Conservation (phyloP, 2,329 filamentous ascomycete species). For the Fusarium metavorans region DNA sequence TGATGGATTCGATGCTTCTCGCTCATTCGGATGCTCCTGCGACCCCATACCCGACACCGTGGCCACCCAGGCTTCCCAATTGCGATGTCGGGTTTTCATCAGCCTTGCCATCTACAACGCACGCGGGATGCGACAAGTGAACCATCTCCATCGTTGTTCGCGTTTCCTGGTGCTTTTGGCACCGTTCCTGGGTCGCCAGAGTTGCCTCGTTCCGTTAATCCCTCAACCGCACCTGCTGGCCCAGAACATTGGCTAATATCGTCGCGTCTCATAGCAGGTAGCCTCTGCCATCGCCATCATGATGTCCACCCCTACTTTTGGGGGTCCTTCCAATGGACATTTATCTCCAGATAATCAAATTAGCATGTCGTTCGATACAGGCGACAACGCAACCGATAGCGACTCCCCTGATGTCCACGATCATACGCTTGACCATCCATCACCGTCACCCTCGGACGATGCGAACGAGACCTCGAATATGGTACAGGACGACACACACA, state of each 20-base stretch:
- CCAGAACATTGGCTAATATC: slow-evolving; percentile 49
- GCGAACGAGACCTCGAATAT: slow-evolving; percentile 57
- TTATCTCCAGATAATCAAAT: slow-evolving; percentile 65
- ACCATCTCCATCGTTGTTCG: slow-evolving; percentile 48
- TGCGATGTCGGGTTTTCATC: slow-evolving; percentile 55
- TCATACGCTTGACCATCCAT: slow-evolving; percentile 62
- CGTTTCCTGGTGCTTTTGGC: slow-evolving; percentile 29
- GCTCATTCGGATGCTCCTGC: slow-evolving; percentile 49
- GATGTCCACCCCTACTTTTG: slow-evolving; percentile 73
- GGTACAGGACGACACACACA: slow-evolving; percentile 53
- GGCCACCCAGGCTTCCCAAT: slow-evolving; percentile 54
- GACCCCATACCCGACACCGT: slow-evolving; percentile 32
- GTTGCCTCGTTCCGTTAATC: slow-evolving; percentile 37
- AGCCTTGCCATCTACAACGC: slow-evolving; percentile 62
- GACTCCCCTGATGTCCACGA: slow-evolving; percentile 80
- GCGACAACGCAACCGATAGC: slow-evolving; percentile 65
- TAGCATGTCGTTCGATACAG: slow-evolving; percentile 53
- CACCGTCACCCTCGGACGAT: slow-evolving; percentile 57
- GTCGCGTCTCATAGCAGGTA: slow-evolving; percentile 57
- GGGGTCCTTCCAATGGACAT: slow-evolving; percentile 75
- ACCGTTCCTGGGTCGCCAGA: slow-evolving; percentile 47
- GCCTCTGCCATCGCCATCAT: slow-evolving; percentile 71
- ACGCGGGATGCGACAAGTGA: slow-evolving; percentile 58
- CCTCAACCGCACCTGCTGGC: slow-evolving; percentile 28
- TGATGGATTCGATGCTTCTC: slow-evolving; percentile 52